phyloP scores from a whole-genome alignment of 768 basidiomycete species.

The Amanita fuliginea region DNA sequence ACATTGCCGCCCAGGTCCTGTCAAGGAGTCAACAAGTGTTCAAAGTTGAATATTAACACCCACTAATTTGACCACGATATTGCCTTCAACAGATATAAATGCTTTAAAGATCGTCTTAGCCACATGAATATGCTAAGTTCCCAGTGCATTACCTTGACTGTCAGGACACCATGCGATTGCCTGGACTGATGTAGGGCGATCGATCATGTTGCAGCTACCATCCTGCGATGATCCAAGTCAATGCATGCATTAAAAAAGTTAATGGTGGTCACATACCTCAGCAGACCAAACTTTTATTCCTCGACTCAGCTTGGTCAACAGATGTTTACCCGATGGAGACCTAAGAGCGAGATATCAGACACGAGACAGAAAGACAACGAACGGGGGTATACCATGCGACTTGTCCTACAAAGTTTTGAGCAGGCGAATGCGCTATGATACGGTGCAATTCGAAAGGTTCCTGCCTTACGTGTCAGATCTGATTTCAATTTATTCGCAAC shows the following conservation, averaged over 20 bases:
- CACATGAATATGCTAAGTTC: not conserved
- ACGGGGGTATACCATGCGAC: constrained; percentile 48
- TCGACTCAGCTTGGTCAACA: constrained; percentile 55
- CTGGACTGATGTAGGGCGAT: constrained; percentile 43
- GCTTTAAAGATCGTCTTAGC: constrained; percentile 23
- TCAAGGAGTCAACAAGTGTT: constrained; percentile 4
- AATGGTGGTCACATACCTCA: constrained; percentile 31
- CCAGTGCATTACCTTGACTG: constrained; percentile 35
- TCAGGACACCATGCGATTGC: constrained; percentile 60
- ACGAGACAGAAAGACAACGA: not conserved
- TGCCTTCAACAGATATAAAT: constrained; percentile 64
- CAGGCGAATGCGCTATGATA: constrained; percentile 45
- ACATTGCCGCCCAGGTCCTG: constrained; percentile 55
- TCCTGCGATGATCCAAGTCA: constrained; percentile 26
- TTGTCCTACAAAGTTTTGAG: constrained; percentile 61
- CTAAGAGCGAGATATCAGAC: constrained; percentile 17
- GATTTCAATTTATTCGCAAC: constrained; percentile 3
- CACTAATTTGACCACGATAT: constrained; percentile 49
- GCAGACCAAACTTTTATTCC: constrained; percentile 63
- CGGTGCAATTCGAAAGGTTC: constrained; percentile 50
- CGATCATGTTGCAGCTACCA: constrained; percentile 60
- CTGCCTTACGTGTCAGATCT: constrained; percentile 18
- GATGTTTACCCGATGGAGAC: constrained; percentile 51
- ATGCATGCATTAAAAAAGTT: not conserved
- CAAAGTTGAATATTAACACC: constrained; percentile 9